Percentiles rank a stretch among this genome's conserved stretches.
These are phyloP conservation scores for Fusarium circinatum DNA, from an alignment of 2,329 filamentous ascomycete genomes.

Conservation along the genomic window DNA sequence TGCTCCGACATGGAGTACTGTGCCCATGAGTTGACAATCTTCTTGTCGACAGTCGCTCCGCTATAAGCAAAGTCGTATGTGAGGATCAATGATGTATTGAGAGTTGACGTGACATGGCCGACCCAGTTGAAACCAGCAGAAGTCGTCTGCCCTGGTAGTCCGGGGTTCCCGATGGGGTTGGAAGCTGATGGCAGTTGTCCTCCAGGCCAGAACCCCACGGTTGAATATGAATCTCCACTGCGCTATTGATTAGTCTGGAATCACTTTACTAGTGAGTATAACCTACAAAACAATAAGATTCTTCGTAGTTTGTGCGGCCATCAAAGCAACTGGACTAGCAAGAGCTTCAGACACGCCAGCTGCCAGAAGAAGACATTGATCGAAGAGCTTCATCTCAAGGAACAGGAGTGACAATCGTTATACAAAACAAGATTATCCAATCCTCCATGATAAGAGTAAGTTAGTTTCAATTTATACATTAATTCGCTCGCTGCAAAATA, in stretches of 20 bases:
- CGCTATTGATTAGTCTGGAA: neutral
- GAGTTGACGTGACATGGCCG: constrained; percentile 24
- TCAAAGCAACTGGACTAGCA: neutral
- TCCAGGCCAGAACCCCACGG: constrained; percentile 32
- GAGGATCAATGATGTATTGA: constrained; percentile 28
- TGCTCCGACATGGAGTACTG: constrained; percentile 34
- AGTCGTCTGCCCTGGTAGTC: constrained; percentile 31
- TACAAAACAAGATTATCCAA: fast-evolving
- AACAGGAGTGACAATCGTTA: neutral
- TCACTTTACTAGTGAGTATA: fast-evolving
- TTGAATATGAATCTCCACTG: constrained; percentile 37
- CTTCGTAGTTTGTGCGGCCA: neutral
- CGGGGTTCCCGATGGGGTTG: constrained; percentile 32
- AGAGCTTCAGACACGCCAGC: neutral
- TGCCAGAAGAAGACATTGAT: neutral
- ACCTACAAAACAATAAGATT: constrained; percentile 24
- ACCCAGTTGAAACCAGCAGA: constrained; percentile 36
- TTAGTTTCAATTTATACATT: neutral
- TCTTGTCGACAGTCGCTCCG: constrained; percentile 36
- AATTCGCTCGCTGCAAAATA: neutral
- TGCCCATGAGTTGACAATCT: constrained; percentile 29
- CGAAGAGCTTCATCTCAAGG: neutral
- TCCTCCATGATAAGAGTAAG: fast-evolving
- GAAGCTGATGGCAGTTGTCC: constrained; percentile 14
- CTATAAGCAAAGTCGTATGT: constrained; percentile 37